Base-by-base conservation (phyloP, 306 rosid species). In the Sphenostylis stenocarpa region DNA sequence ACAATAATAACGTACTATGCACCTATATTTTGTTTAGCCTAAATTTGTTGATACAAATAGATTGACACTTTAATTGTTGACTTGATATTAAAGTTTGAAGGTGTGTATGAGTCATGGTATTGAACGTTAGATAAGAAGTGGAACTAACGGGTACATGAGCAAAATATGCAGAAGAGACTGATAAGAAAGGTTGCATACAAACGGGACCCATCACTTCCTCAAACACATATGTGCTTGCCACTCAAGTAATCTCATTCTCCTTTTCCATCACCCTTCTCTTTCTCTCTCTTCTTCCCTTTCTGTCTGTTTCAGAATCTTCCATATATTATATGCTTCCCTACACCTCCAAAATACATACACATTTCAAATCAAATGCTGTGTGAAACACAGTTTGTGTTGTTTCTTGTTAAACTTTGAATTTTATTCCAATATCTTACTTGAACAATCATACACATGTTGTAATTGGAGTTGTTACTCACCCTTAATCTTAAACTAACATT, bases 101-200 rank as follows among this genome's bases (percentile, higher is more conserved):
- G 39, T 33, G 38, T 38, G 44, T n/a, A 60, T 12, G 80, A 51
- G 60, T 39, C 34, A 34, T 0, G 9, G 57, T 28, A 57, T 72
- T 73, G 67, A 73, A 83, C 65, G 68, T 47, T 73, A 53, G 89
- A 73, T 16, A 70, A 86, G 21, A 68, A 24, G 58, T 45, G 75
- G 58, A 80, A 72, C 81, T 76, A 60, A 75, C 68, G 77, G 77
- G 84, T 75, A 26, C 8, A 34, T 49, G 3, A 17, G 47, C 41
- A 3, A 41, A 76, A 48, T 24, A 21, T 69, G 38, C 7, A 26
- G 76, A 47, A 1, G 39, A 74, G 83, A 85, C 67, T 81, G 85
- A 81, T 53, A 73, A 36, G 88, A 85, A 69, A 3, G 55, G 63
- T 52, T 73, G 79, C 78, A 73, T 69, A 68, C 71, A 77, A 81